phyloP scores from a whole-genome alignment of 164 flowering plant species.

The Akebia trifoliata region DNA sequence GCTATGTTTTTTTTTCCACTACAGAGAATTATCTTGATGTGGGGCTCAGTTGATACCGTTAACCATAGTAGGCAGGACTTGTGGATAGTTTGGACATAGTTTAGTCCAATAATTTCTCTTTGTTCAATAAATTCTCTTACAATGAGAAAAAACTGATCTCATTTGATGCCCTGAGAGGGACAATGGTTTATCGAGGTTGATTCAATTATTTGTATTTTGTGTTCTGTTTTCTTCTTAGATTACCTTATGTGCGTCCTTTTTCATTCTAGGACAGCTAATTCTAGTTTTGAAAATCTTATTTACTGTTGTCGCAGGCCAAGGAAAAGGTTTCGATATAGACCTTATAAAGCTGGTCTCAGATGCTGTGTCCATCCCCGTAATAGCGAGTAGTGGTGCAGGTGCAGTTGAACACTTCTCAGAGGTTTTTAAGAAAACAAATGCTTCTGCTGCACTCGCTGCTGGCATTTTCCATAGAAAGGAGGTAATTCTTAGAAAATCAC shows the following conservation, averaged over 20 bases:
- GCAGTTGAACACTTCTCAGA: slow-evolving; percentile 78
- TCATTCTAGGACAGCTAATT: not conserved
- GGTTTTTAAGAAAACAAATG: slow-evolving; percentile 78
- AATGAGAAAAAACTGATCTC: not conserved
- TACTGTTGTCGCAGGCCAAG: slow-evolving; percentile 68
- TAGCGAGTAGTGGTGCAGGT: slow-evolving; percentile 99
- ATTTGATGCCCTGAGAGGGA: not conserved
- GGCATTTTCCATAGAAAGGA: slow-evolving; percentile 95
- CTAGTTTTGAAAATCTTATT: not conserved
- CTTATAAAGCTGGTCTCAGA: slow-evolving; percentile 76
- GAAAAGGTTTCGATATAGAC: slow-evolving; percentile 91
- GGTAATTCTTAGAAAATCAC: slow-evolving; percentile 35
- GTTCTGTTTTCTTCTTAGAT: not conserved
- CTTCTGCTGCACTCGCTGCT: slow-evolving; percentile 99
- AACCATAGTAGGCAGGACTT: no score
- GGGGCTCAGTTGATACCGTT: no score
- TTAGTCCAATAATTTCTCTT: not conserved
- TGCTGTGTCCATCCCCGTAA: slow-evolving; percentile 93
- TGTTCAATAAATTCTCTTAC: not conserved
- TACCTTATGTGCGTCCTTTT: not conserved
- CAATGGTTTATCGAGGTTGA: not conserved
- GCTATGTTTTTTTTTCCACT: no score
- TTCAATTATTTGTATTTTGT: not conserved
- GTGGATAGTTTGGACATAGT: not conserved
- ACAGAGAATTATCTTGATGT: no score